Base-by-base conservation (phyloP, 768 basidiomycete species). In the Arthromyces matolae region DNA sequence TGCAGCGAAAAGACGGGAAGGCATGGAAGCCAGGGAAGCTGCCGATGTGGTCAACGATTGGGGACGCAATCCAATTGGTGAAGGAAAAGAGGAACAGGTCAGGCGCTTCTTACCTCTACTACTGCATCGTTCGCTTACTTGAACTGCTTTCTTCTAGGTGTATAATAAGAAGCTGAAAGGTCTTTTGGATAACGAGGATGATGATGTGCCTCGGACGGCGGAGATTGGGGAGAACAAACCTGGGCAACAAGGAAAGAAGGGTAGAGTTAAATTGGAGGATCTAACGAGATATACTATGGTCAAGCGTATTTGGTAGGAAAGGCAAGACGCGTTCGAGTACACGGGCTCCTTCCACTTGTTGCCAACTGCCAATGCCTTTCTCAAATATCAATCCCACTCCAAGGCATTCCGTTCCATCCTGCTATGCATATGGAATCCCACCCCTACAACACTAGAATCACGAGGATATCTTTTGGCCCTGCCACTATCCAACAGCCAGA, bases 201-300 rank as follows among this genome's bases (percentile, higher is more conserved):
- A 95, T 57, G 82, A 94, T 55, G 82, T 83, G 0, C 68, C 76
- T 4, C 69, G 67, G 9, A 75, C 81, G 4, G 75, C 84, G 10
- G 90, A 92, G 58, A 87, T 90, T 47, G 88, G 88, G 1, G 88
- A 89, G 63, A 71, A 72, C 42, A 66, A 64, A 35, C 60, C 63
- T n/a, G 70, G 68, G 18, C 64, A 61, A 33, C 58, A 53, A 9
- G 62, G 71, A 33, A 81, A 78, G 64, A 80, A 73, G 60, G 83
- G 78, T 47, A 72, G 83, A 37, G 76, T 89, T 47, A 80, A 81
- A 49, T 66, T 97, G 41, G 93, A 96, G 63, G 91, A 95, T 60
- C 76, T 97, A 40, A 95, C 91, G 27, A 68, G 93, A 46, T 97
- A 89, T 72, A 95, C 93, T 16, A 97, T 97, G 93, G 87, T 95